Percentiles rank a stretch among this genome's conserved stretches.
Evolutionary conservation across 345 rosid genomes (phyloP).

Genomic region (Corymbia maculata): DNA sequence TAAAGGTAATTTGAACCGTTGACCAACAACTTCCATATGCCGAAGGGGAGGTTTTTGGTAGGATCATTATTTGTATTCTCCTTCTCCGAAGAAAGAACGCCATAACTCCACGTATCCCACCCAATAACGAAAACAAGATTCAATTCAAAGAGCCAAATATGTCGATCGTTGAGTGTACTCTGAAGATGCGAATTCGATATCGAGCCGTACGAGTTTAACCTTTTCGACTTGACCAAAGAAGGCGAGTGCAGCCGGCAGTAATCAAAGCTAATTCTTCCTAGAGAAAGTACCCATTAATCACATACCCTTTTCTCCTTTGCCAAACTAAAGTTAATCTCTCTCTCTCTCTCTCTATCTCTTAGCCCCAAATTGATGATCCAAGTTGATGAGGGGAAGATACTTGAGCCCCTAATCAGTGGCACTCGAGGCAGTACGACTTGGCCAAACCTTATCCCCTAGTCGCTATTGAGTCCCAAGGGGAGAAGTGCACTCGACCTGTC

Average conservation of each 20-base stretch:
- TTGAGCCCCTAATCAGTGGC: not conserved
- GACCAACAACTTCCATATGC: not conserved
- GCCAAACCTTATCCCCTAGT: not conserved
- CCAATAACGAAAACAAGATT: not conserved
- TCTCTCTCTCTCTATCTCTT: too few species aligned
- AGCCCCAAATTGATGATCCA: not conserved
- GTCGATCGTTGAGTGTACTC: rapidly evolving
- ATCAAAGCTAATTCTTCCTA: too few species aligned
- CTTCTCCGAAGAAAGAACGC: not conserved
- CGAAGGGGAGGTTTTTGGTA: not conserved
- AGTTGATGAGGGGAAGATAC: not conserved
- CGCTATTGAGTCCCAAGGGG: not conserved
- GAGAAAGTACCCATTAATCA: not conserved
- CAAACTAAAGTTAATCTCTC: not conserved
- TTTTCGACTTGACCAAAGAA: not conserved
- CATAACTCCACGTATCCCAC: not conserved
- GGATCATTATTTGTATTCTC: not conserved
- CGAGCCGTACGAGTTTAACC: not conserved
- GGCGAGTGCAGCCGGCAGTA: not conserved
- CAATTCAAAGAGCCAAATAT: rapidly evolving
- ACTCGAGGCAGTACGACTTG: not conserved
- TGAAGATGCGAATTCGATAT: rapidly evolving
- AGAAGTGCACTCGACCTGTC: not conserved
- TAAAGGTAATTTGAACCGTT: not conserved
- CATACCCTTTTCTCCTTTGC: not conserved